Percentiles rank a stretch among this genome's conserved stretches.
These are phyloP conservation scores for Monosporascus sp. DNA, from an alignment of 2,329 filamentous ascomycete species.

Conservation along the genomic window DNA sequence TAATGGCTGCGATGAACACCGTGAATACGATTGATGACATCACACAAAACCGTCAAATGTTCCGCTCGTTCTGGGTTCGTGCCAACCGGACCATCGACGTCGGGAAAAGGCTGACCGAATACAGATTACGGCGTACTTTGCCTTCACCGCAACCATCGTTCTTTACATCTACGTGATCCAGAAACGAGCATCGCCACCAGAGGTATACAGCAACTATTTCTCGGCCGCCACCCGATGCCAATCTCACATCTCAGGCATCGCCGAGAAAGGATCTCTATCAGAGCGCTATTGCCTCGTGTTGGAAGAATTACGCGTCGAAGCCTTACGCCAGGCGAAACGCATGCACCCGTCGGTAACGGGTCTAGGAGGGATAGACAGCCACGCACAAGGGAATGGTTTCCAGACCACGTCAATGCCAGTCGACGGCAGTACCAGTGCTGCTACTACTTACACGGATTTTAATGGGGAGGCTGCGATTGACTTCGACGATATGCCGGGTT, in stretches of 20 bases:
- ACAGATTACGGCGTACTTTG: constrained; percentile 19
- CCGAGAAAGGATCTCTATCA: constrained; percentile 17
- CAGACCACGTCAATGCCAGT: neutral
- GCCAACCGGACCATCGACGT: neutral
- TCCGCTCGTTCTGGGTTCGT: constrained; percentile 25
- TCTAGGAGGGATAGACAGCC: no score
- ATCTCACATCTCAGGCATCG: constrained; percentile 15
- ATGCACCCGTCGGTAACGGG: no score
- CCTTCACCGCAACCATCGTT: constrained; percentile 23
- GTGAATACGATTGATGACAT: constrained; percentile 21
- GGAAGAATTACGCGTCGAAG: constrained; percentile 20
- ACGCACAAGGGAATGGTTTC: no score
- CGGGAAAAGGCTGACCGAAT: neutral
- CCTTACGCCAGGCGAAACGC: constrained; percentile 3
- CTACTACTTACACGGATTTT: neutral
- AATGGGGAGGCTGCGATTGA: constrained; percentile 1
- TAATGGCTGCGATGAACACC: constrained; percentile 21
- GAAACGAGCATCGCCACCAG: constrained; percentile 4
- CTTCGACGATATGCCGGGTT: constrained; percentile 8
- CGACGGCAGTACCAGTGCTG: neutral
- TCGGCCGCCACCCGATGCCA: constrained; percentile 17
- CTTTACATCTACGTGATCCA: constrained; percentile 25
- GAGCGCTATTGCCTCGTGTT: constrained; percentile 23
- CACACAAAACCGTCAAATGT: constrained; percentile 19
- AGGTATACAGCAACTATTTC: constrained; percentile 9